Percentiles rank a stretch among this genome's conserved stretches.
These are phyloP conservation scores for Casuarina glauca DNA, from an alignment of 306 rosid species.

Conservation along the genomic window DNA sequence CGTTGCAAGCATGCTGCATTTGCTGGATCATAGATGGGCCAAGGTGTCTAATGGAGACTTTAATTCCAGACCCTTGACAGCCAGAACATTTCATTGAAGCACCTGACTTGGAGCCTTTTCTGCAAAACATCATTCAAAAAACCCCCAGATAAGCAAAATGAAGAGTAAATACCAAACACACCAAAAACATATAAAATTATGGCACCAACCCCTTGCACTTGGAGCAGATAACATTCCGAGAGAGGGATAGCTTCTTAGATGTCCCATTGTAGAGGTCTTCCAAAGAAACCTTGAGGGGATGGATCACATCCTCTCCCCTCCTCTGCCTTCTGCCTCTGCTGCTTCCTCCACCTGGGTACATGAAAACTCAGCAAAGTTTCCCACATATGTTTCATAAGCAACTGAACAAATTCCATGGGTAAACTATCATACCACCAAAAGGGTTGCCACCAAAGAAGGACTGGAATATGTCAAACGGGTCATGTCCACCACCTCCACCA, in stretches of 20 bases:
- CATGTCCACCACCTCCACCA: constrained; percentile 87
- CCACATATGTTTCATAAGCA: background rate
- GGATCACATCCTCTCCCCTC: constrained; percentile 92
- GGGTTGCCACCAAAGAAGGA: constrained; percentile 93
- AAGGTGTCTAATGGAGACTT: constrained; percentile 85
- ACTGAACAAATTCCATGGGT: background rate
- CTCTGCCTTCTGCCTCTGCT: constrained; percentile 95
- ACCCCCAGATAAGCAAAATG: background rate
- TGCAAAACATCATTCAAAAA: constrained; percentile 28
- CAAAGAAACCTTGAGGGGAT: constrained; percentile 87
- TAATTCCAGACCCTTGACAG: constrained; percentile 97
- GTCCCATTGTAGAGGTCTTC: constrained; percentile 85
- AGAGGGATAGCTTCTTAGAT: constrained; percentile 91
- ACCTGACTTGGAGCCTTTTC: constrained; percentile 94
- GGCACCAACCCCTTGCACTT: constrained; percentile 84
- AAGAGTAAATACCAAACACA: background rate
- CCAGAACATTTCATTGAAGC: constrained; percentile 84
- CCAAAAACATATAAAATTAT: background rate
- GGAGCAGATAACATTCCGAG: constrained; percentile 75
- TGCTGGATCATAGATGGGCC: constrained; percentile 98
- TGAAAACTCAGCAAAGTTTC: background rate
- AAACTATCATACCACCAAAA: constrained; percentile 59
- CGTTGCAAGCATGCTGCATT: constrained; percentile 97
- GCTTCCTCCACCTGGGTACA: constrained; percentile 62
- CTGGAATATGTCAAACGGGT: constrained; percentile 89